A percentile compares a stretch with the other conserved stretches of the same genome.
Conservation (phyloP, 352 stramenopile genomes). For the Phytophthora crassamura region DNA sequence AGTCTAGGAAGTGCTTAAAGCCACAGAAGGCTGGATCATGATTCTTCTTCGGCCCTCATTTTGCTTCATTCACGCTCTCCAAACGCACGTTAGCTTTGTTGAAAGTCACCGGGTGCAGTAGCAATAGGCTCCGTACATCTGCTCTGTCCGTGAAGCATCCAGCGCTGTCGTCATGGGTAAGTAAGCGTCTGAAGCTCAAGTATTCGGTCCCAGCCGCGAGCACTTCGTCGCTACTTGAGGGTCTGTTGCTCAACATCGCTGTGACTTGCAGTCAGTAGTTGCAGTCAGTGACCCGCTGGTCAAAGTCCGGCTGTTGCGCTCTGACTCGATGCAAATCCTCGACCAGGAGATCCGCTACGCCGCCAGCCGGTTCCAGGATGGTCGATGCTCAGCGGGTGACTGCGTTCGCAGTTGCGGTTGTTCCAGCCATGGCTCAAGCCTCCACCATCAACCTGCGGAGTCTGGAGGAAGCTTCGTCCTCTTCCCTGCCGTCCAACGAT, state of each 20-base stretch:
- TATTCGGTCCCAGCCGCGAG: not conserved
- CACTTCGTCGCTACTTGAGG: not conserved
- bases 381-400: slow-evolving; percentile 18
- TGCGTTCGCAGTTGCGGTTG: slow-evolving; percentile 7
- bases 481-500: not conserved
- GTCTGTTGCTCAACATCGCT: slow-evolving; percentile 3
- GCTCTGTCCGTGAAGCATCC: not conserved
- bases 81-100: too few relatives aligned
- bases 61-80: too few relatives aligned
- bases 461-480: slow-evolving; percentile 9
- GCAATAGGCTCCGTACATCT: slow-evolving; percentile 19
- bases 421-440: not conserved
- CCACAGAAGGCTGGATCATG: too few relatives aligned
- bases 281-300: not conserved
- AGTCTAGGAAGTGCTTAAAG: too few relatives aligned
- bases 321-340: slow-evolving; percentile 31
- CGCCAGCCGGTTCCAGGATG: slow-evolving; percentile 10
- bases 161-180: not conserved
- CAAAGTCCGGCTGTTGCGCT: slow-evolving; percentile 1
- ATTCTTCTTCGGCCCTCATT: too few relatives aligned
- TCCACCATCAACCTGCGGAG: slow-evolving; percentile 11
- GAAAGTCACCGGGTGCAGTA: too few relatives aligned
- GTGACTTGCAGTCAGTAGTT: slow-evolving; percentile 2
- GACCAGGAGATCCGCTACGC: not conserved
- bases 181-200: not conserved